Evolutionary conservation across 495 filamentous ascomycete species (phyloP).

Genomic region (Penicillium ochrochloron): DNA sequence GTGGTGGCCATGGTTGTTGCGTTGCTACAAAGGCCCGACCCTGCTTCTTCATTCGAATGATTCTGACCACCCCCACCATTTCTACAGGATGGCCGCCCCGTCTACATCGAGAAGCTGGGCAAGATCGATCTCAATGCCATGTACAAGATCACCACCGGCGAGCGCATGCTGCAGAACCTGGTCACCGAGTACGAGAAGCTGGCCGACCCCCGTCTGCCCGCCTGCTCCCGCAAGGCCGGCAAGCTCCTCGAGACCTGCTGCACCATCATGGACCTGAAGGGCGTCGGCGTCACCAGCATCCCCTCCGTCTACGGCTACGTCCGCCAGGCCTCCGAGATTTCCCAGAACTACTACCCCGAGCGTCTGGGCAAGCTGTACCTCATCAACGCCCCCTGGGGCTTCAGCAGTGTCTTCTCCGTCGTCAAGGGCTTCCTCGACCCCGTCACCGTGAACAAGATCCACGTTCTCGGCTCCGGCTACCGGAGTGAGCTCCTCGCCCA

Average conservation of each 20-base stretch:
- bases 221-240: conserved; percentile 91
- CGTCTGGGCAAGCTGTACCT: conserved; percentile 86
- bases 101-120: conserved; percentile 96
- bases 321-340: conserved; percentile 76
- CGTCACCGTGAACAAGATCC: conserved; percentile 94
- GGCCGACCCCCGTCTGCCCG: conserved; percentile 87
- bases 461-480: conserved; percentile 82
- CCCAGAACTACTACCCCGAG: conserved; percentile 99
- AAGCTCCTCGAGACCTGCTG: conserved; percentile 95
- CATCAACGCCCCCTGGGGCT: conserved; percentile 97
- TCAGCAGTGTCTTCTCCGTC: conserved; percentile 78
- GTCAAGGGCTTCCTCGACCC: conserved; percentile 94
- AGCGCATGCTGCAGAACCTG: conserved; percentile 95
- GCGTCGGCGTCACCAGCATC: conserved; percentile 81
- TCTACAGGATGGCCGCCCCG: conserved; percentile 85
- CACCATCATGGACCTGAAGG: conserved; percentile 95
- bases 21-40: neutral
- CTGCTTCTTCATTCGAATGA: neutral
- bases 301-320: conserved; percentile 86
- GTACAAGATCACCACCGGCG: conserved; percentile 89
- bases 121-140: conserved; percentile 88
- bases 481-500: conserved; percentile 81
- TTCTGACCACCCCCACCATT: conserved; percentile 19
- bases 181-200: conserved; percentile 97
- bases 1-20: neutral